Base-by-base conservation (phyloP, 2,329 filamentous ascomycete genomes). In the Chaetomiaceae sp. region DNA sequence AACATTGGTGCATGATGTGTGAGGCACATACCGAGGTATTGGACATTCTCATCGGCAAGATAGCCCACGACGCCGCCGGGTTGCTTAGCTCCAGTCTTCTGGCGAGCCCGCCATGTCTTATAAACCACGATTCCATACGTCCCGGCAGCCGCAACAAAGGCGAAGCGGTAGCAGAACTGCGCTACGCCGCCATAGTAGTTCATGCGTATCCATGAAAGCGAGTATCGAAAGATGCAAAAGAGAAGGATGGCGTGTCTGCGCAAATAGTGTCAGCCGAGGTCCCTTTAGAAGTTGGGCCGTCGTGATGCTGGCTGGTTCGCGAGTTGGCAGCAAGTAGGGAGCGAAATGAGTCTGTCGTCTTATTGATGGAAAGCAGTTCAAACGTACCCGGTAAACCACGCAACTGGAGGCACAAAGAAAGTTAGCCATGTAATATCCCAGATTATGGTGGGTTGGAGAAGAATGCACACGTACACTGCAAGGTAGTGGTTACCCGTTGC, bases 91-190 rank as follows among this genome's bases (percentile, higher is more conserved):
- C 86, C 85, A 45, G 84, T 78, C 79, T 89, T 87, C 64, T 87
- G 80, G 62, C 90, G 87, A 63, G 91, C 89, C 61, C 91, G 85
- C 77, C 91, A 89, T 54, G 90, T 91, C 82, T 99, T 99, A 80
- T 96, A 97, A 58, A 99, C 92, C 45, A 99, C 94, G 62, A 99
- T 97, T 61, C 94, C 92, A 72, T 99, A 99, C 10, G 94, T 97
- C 45, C 84, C 82, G 43, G 90, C 90, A 5, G 94, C 94, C 2
- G 91, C 86, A 63, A 96, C 62, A 70, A 99, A 99, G 53, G 91
- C 89, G 50, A 86, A 82, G 65, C 94, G 91, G 76, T 99, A 99
- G 53, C 87, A 87, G 71, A 94, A 85, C 61, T 82, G 79, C 43
- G 92, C 91, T 77, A 84, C 83, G 67, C 81, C 74, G 53, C 84